phyloP scores from a whole-genome alignment of 306 rosid species.

The Chamaecrista fasciculata region DNA sequence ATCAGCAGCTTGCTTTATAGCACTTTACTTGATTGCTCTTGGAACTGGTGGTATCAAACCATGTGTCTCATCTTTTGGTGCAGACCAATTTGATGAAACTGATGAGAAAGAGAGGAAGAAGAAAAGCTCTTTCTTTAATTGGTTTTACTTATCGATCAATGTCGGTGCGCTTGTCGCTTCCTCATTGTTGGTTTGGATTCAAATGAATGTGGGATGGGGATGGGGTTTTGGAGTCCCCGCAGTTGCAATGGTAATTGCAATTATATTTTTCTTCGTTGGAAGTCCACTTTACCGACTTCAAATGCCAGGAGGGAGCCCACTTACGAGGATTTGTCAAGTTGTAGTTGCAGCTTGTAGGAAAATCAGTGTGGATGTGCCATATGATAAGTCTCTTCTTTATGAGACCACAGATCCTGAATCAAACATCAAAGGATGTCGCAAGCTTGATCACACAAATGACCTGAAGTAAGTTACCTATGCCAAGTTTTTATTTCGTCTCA shows the following conservation, averaged over 20 bases:
- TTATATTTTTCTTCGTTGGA: slow-evolving; percentile 58
- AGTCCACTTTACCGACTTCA: slow-evolving; percentile 64
- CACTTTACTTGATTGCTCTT: slow-evolving; percentile 78
- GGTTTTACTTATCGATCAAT: slow-evolving; percentile 86
- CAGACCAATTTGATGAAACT: slow-evolving; percentile 76
- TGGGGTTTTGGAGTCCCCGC: slow-evolving; percentile 94
- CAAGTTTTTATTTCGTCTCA: background rate
- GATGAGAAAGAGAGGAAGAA: slow-evolving; percentile 57
- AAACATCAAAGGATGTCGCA: slow-evolving; percentile 74
- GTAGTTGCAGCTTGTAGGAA: slow-evolving; percentile 63
- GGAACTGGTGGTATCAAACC: slow-evolving; percentile 94
- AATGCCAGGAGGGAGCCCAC: slow-evolving; percentile 80
- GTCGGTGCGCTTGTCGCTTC: slow-evolving; percentile 77
- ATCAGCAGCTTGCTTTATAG: slow-evolving; percentile 43
- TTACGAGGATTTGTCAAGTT: slow-evolving; percentile 76
- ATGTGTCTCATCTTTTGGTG: slow-evolving; percentile 84
- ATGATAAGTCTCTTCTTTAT: slow-evolving; percentile 63
- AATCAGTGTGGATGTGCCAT: slow-evolving; percentile 41
- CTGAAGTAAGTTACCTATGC: slow-evolving; percentile 42
- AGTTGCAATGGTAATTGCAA: slow-evolving; percentile 69
- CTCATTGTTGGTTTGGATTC: slow-evolving; percentile 75
- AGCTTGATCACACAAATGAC: slow-evolving; percentile 70
- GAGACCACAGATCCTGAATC: slow-evolving; percentile 67
- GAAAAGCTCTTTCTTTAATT: slow-evolving; percentile 77
- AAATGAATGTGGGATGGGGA: slow-evolving; percentile 84